Evolutionary conservation across 257 asterid species (phyloP), one percentile per base, ranked within the genome.

Genomic region (Thymus quinquecostatus): DNA sequence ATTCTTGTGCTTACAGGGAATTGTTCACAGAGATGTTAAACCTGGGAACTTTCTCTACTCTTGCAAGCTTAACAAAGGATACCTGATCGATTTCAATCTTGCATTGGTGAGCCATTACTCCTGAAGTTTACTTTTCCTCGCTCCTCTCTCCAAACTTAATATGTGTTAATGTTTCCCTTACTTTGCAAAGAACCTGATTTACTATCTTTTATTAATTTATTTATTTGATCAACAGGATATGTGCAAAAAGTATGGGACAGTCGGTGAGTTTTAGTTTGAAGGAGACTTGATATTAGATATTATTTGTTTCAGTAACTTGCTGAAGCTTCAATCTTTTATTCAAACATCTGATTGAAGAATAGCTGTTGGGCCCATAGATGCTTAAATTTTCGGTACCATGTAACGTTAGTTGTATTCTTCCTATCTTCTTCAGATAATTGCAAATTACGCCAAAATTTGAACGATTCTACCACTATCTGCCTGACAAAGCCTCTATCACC

Each of bases 41-140:
- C 98, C 97, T 58, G 98, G 98, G 47, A 94, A 94, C 84, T 94
- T 94, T 66, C 97, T 94, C 70, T 94, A 86, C 84, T 85, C 95
- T 70, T 85, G 97, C 47, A 89, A 82, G 84, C 74, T 77, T 79
- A 84, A 86, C 75, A 85, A 89, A 82, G 97, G 98, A 59, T 94
- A 82, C 73, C 92, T 94, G 82, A 88, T 94, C 68, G 98, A 94
- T 85, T 94, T 94, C 80, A 94, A 94, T 77, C 96, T 94, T 76
- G 98, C 97, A 69, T 69, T 88, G 90, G 98, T 94, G 83, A 85
- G 97, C 76, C 38, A 59, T 60, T 62, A 33, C 66, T 74, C 64
- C 53, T 81, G 49, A 71, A 64, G 55, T 47, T 65, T 44, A 21
- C 10, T 55, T 28, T 21, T 33, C 3, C 12, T 61, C 3, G n/a